Conservation (phyloP, 768 basidiomycete genomes). For the Cystofilobasidium bisporidii region DNA sequence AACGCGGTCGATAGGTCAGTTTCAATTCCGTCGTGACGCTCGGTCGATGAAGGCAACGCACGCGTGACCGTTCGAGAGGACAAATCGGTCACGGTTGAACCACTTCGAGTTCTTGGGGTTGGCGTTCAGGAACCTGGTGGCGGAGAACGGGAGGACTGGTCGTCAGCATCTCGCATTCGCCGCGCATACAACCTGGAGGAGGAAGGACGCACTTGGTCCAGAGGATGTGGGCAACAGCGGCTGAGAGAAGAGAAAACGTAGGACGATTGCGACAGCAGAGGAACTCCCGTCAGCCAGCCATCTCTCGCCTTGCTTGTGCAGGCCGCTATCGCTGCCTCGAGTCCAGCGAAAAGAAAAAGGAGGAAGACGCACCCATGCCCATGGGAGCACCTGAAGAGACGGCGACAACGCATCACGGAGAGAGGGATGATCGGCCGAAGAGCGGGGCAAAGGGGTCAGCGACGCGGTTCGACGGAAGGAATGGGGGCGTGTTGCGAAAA, state of each 20-base stretch:
- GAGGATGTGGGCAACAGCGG: conserved; percentile 40
- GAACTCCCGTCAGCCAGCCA: not conserved
- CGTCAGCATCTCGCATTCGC: not conserved
- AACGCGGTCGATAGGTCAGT: conserved; percentile 26
- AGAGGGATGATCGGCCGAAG: no score
- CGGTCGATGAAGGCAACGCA: conserved; percentile 28
- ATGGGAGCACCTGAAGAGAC: conserved; percentile 65
- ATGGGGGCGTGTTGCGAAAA: no score
- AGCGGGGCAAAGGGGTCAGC: not conserved
- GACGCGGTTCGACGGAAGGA: no score
- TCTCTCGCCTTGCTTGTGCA: not conserved
- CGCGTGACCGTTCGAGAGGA: conserved; percentile 84
- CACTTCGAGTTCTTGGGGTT: conserved; percentile 84
- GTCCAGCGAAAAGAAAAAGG: not conserved
- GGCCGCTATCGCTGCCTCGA: no score
- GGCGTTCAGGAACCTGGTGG: conserved; percentile 65
- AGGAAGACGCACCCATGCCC: conserved; percentile 54
- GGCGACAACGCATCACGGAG: no score
- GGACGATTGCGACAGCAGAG: not conserved
- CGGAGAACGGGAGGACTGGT: not conserved
- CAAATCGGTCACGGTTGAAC: conserved; percentile 95
- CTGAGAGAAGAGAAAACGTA: conserved; percentile 20
- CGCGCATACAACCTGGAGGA: not conserved
- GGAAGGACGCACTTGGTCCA: conserved; percentile 28
- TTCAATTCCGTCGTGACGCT: not conserved